These are phyloP conservation scores for Carnegiea gigantea DNA, from an alignment of 179 eudicot species.

Conservation along the genomic window DNA sequence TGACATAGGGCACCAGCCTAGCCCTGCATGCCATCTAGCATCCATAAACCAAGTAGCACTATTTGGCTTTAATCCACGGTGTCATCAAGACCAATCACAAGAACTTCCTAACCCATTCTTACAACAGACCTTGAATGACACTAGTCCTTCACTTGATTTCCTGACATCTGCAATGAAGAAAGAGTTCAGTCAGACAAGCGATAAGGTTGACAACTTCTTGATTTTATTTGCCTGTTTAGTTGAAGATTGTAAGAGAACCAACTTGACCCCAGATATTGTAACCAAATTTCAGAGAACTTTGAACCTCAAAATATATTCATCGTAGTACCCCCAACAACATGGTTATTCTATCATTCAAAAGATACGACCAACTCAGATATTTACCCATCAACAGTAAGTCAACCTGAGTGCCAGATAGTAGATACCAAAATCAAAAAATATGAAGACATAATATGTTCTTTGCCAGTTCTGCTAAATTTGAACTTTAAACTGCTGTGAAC, in stretches of 20 bases:
- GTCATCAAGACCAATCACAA: background rate
- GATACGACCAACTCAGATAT: constrained; percentile 3
- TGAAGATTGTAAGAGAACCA: background rate
- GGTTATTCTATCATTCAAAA: background rate
- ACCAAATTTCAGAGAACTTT: background rate
- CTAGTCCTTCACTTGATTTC: background rate
- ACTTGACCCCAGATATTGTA: background rate
- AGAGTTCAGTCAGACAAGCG: background rate
- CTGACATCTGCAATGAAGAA: background rate
- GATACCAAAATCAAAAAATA: background rate
- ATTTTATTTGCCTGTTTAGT: background rate
- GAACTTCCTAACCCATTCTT: background rate
- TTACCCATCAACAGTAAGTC: constrained; percentile 4
- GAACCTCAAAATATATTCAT: background rate
- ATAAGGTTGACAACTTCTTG: background rate
- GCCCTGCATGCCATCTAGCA: background rate
- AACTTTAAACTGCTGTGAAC: constrained; percentile 17
- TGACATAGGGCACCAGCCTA: background rate
- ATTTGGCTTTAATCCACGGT: background rate
- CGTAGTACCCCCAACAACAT: background rate
- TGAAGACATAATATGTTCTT: background rate
- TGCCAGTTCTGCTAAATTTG: constrained; percentile 7
- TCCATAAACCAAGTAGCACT: background rate
- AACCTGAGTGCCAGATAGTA: background rate
- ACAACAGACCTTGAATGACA: background rate